Base-by-base conservation (phyloP, 495 filamentous ascomycete genomes). In the Penicillium canariense region DNA sequence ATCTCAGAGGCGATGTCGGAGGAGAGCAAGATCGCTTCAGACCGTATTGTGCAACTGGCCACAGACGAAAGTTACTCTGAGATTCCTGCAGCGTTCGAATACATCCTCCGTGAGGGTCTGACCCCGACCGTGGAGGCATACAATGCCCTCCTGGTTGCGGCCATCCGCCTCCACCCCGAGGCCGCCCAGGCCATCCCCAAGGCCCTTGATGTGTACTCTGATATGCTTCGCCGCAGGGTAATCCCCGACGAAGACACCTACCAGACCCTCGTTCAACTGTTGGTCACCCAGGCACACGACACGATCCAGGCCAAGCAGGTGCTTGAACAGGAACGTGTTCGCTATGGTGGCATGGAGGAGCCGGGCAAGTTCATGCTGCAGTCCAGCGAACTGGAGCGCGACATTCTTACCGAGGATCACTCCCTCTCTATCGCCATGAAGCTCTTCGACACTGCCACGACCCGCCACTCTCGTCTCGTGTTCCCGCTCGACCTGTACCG, bases 151-250 rank as follows among this genome's bases (percentile, higher is more conserved):
- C 76, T 98, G 35, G 78, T 85, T 59, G 90, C 95, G 25, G 91
- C 90, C 20, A 84, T 95, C 54, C 75, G 87, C 54, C 78, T 96
- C 18, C 72, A 77, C 44, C 75, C 76, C 5, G 83, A 89, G 62
- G 85, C 84, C 65, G 83, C 86, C 45, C 88, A 91, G 71, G 81
- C 91, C 9, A 86, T 96, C 22, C 84, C 89, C 42, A 96, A 96
- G 73, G 91, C 89, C 5, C 81, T 97, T 44, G 91, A 92, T 78
- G 87, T 97, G 52, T 97, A 97, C 74, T 87, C 90, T 36, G 90
- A 97, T 68, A 96, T 98, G 93, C 86, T 96, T 59, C 82, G 87
- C 55, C 87, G 91, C 43, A 87, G 86, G 61, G 85, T 97, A 36
- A 70, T 79, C 23, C 93, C 93, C 14, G 86, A 95, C 63, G 84